These are phyloP conservation scores for Bonia amplexicaulis DNA, from an alignment of 176 grass and related monocot genomes.

Conservation along the genomic window DNA sequence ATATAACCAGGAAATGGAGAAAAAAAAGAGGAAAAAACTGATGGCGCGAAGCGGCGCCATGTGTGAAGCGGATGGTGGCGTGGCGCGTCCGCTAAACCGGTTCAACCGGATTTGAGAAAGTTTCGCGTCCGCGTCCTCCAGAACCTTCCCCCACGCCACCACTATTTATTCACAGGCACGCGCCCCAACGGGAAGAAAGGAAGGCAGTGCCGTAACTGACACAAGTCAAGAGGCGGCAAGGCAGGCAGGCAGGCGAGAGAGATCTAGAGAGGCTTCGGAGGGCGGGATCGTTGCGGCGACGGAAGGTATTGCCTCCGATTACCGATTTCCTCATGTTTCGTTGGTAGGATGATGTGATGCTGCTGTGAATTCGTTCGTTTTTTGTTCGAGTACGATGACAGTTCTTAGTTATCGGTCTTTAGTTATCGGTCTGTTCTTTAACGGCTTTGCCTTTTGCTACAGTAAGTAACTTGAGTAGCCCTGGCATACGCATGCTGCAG, in stretches of 20 bases:
- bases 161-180: conserved; percentile 15
- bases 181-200: neutral
- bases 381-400: neutral
- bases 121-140: conserved; percentile 45
- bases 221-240: too few relatives aligned
- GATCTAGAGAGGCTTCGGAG: neutral
- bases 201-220: neutral
- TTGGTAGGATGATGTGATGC: neutral
- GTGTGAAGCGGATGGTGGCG: conserved; percentile 5
- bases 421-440: too few relatives aligned
- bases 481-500: too few relatives aligned
- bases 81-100: neutral
- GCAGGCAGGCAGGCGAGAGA: neutral
- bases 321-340: too few relatives aligned
- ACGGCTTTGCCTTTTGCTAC: too few relatives aligned
- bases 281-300: neutral
- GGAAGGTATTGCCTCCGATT: conserved; percentile 11
- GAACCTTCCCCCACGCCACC: conserved; percentile 28
- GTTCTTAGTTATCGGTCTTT: neutral
- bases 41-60: conserved; percentile 22
- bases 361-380: neutral
- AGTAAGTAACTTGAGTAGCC: too few relatives aligned
- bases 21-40: neutral
- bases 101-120: conserved; percentile 44
- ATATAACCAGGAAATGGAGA: neutral